A percentile compares a stretch with the other conserved stretches of the same genome.
Conservation (phyloP, 495 filamentous ascomycete species). For the Daldinia caldariorum region DNA sequence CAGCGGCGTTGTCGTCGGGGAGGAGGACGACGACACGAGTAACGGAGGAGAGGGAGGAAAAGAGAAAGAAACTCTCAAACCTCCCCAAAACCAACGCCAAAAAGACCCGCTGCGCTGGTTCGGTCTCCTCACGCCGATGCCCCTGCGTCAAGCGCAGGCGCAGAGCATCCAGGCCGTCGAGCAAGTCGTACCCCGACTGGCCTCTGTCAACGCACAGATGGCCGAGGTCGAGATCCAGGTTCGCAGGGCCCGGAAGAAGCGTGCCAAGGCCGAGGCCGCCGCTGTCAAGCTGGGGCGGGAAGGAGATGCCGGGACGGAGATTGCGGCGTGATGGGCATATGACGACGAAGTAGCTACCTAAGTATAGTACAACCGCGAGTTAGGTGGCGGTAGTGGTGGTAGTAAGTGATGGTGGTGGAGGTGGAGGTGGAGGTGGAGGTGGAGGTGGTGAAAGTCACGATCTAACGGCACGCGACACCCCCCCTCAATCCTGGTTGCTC, state of each 20-base stretch:
- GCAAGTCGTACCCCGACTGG: slow-evolving; percentile 57
- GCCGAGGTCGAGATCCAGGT: slow-evolving; percentile 60
- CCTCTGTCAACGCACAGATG: slow-evolving; percentile 59
- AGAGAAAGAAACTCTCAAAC: slow-evolving; percentile 1
- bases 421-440: no score
- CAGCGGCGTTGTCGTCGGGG: no score
- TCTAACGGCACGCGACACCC: background rate
- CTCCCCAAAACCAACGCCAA: background rate
- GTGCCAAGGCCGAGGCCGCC: slow-evolving; percentile 54
- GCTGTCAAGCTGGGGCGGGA: slow-evolving; percentile 24
- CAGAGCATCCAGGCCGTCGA: slow-evolving; percentile 56
- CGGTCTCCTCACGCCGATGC: slow-evolving; percentile 69
- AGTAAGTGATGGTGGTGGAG: no score
- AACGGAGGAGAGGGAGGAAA: slow-evolving; percentile 1
- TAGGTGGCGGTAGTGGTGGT: no score
- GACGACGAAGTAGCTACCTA: background rate
- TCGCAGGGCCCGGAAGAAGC: slow-evolving; percentile 60
- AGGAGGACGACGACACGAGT: background rate
- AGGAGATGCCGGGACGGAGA: slow-evolving; percentile 14
- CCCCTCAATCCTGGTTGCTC: no score
- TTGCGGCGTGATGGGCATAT: slow-evolving; percentile 14
- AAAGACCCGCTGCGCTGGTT: slow-evolving; percentile 75
- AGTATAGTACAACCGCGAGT: no score
- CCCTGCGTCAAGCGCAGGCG: slow-evolving; percentile 68
- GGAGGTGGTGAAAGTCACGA: background rate